Base-by-base conservation (phyloP, 2,329 filamentous ascomycete genomes). In the Metarhizium sp. region DNA sequence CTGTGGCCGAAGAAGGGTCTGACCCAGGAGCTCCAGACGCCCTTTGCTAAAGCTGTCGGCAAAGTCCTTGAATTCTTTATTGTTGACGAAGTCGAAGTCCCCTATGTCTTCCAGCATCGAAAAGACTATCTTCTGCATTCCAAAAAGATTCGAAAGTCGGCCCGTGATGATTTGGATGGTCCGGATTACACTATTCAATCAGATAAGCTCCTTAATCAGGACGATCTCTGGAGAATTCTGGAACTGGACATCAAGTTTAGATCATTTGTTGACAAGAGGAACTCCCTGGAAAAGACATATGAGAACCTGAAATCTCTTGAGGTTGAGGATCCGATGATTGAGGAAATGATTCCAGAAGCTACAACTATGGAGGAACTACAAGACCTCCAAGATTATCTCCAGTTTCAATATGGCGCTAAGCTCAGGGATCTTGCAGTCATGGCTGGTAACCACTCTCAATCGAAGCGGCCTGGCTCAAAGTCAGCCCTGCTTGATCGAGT, bases 61-160 rank as follows among this genome's bases (percentile, higher is more conserved):
- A 95, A 96, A 70, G 92, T 97, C 11, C 79, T 99, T 43, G 90
- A 96, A 64, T 96, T 97, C 67, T 90, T 99, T 71, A 90, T 96
- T 52, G 84, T 92, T 4, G 92, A 97, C 60, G 90, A 95, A 62
- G 90, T 92, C 63, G 94, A 99, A 70, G 91, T 96, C 1, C 92
- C 94, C 0, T 99, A 96, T 69, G 94, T 99, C 62, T 96, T 96
- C 71, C 92, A 96, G 69, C 94, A 99, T 67, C 90, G 94, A 58
- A 96, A 96, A 71, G 94, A 99, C 69, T 99, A 97, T 67, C 80
- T 99, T 47, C 95, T 99, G 55, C 90, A 97, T 65, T 88, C 88
- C 29, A 86, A 86, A 61, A 91, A 89, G 66, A 79, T 81, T 6
- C 73, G 78, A 54, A 79, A 84, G 74, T 68, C 84, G 66, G 71